Conservation (phyloP, 805 yeast genomes). For the Metschnikowia peoriensis region DNA sequence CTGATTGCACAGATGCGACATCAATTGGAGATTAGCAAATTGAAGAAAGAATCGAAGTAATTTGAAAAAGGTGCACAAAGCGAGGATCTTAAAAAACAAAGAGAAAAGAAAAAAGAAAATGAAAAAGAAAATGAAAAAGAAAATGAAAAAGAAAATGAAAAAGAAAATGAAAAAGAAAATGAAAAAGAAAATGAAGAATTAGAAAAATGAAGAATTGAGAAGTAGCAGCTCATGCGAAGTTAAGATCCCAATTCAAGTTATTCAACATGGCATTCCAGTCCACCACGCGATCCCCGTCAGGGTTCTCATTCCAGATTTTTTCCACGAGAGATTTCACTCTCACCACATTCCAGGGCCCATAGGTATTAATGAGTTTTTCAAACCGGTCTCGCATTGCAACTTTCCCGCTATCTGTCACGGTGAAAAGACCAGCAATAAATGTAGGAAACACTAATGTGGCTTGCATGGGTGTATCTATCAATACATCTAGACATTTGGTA, state of each 20-base stretch:
- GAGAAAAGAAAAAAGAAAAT: no score
- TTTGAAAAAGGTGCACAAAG: neutral
- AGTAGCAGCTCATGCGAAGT: constrained; percentile 53
- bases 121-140: neutral
- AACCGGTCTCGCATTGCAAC: constrained; percentile 50
- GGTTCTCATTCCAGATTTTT: constrained; percentile 47
- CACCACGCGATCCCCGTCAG: constrained; percentile 55
- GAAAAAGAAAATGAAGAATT: neutral
- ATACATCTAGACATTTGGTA: constrained; percentile 54
- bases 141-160: neutral
- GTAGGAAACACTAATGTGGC: constrained; percentile 73
- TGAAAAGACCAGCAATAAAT: constrained; percentile 73
- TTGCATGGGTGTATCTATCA: constrained; percentile 66
- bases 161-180: neutral
- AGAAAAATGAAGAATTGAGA: neutral
- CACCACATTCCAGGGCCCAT: constrained; percentile 62
- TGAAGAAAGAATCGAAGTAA: no score
- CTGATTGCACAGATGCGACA: no score
- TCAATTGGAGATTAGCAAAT: no score
- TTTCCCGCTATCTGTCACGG: constrained; percentile 53
- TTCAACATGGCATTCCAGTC: constrained; percentile 74
- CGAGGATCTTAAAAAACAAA: neutral
- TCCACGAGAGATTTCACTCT: constrained; percentile 45
- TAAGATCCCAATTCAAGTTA: constrained; percentile 71
- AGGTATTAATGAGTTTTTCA: constrained; percentile 56